Percentiles rank a stretch among this genome's conserved stretches.
phyloP scores from a whole-genome alignment of 169 alveolate species.

The Eimeria acervulina region DNA sequence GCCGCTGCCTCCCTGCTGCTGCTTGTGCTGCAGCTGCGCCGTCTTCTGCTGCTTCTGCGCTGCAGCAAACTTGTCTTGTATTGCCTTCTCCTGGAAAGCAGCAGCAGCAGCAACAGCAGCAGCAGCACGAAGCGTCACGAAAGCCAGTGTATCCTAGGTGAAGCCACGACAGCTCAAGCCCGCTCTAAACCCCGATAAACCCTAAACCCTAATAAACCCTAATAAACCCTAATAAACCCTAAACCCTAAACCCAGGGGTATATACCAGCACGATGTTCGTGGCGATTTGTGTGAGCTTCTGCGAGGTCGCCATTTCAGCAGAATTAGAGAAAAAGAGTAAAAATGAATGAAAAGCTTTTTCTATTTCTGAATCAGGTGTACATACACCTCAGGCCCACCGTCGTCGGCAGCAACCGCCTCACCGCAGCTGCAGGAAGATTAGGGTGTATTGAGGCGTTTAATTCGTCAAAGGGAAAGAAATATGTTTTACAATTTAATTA shows the following conservation, averaged over 20 bases:
- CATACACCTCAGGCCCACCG: neutral
- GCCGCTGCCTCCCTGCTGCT: no score
- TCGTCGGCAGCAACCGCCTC: neutral
- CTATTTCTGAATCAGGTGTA: neutral
- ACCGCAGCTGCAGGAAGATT: neutral
- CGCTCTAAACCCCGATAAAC: no score
- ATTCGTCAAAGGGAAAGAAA: no score
- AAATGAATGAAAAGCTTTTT: neutral
- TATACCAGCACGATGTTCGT: conserved; percentile 73
- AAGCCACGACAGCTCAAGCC: no score
- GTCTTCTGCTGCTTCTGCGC: no score
- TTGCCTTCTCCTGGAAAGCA: conserved; percentile 39
- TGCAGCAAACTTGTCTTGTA: conserved; percentile 2
- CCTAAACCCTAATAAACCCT: conserved; percentile 25
- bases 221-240: conserved; percentile 44
- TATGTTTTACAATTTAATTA: no score
- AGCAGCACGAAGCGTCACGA: no score
- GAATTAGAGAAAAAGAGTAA: neutral
- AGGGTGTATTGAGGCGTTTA: no score
- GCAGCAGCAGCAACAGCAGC: conserved; percentile 51
- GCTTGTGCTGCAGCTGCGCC: no score
- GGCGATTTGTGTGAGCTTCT: conserved; percentile 77
- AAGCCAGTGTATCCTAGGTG: neutral
- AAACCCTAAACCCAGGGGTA: neutral
- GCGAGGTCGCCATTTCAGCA: conserved; percentile 74